phyloP scores from a whole-genome alignment of 2,329 filamentous ascomycete species.

The Fusarium luffae region DNA sequence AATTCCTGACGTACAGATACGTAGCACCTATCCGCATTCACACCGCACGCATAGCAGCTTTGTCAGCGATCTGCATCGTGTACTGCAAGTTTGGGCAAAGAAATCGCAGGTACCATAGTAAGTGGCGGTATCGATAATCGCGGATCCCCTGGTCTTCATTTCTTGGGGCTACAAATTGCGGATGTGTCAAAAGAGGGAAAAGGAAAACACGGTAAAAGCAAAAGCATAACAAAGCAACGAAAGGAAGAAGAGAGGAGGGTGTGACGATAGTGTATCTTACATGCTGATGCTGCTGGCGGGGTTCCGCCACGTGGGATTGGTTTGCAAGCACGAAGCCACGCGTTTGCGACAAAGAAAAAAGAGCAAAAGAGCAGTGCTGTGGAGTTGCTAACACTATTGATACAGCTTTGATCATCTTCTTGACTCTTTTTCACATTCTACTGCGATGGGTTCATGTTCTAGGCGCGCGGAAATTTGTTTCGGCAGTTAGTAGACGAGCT shows the following conservation, averaged over 20 bases:
- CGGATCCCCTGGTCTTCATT: conserved; percentile 8
- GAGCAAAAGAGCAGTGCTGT: conserved; percentile 35
- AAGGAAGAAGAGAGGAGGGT: conserved; percentile 11
- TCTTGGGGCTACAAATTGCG: background rate
- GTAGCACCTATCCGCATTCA: background rate
- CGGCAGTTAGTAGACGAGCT: conserved; percentile 21
- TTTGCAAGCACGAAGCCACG: conserved; percentile 41
- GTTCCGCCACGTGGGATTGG: conserved; percentile 46
- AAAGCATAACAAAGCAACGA: background rate
- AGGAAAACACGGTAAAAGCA: background rate
- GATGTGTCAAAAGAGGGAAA: background rate
- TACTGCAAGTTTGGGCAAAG: background rate
- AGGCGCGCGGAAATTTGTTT: conserved; percentile 23
- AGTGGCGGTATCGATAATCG: conserved; percentile 17
- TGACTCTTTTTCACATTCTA: background rate
- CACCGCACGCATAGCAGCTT: background rate
- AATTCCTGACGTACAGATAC: background rate
- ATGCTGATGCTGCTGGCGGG: conserved; percentile 29
- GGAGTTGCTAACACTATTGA: conserved; percentile 29
- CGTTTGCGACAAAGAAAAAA: conserved; percentile 40
- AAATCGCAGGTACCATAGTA: background rate
- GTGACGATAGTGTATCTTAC: conserved; percentile 20
- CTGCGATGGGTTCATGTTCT: conserved; percentile 19
- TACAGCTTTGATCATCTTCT: background rate
- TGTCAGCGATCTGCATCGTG: conserved; percentile 10